phyloP scores from a whole-genome alignment of 129 eudicot species.

The Arctium lappa region DNA sequence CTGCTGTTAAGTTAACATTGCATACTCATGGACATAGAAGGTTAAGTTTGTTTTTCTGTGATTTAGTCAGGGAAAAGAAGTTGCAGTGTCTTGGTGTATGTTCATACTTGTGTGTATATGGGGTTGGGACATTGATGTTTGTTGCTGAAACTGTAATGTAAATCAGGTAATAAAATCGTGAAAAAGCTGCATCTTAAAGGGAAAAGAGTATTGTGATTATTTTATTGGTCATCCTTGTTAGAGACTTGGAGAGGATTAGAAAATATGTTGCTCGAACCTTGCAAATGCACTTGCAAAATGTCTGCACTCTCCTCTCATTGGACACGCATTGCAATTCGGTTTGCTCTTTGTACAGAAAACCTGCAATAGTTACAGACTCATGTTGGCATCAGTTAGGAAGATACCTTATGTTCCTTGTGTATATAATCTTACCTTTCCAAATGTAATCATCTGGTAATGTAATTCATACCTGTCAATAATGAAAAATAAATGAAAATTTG shows the following conservation, averaged over 20 bases:
- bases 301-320: conserved; percentile 89
- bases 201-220: background rate
- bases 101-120: background rate
- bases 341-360: conserved; percentile 91
- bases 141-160: background rate
- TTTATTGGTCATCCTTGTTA: conserved; percentile 10
- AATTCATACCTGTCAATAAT: conserved; percentile 66
- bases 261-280: conserved; percentile 44
- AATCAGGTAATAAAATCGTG: background rate
- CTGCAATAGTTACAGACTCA: conserved; percentile 34
- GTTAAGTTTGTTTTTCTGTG: background rate
- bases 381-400: background rate
- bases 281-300: conserved; percentile 90
- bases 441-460: conserved; percentile 95
- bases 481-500: background rate
- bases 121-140: background rate
- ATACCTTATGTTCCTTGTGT: conserved; percentile 4
- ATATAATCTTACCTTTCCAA: conserved; percentile 72
- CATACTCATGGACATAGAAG: conserved; percentile 1
- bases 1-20: background rate
- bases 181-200: background rate
- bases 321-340: conserved; percentile 96
- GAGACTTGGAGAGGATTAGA: conserved; percentile 7
- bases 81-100: background rate
- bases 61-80: background rate